Percentiles rank a stretch among this genome's conserved stretches.
Evolutionary conservation across 2,329 filamentous ascomycete genomes (phyloP).

Genomic region (Neocucurbitaria cava): DNA sequence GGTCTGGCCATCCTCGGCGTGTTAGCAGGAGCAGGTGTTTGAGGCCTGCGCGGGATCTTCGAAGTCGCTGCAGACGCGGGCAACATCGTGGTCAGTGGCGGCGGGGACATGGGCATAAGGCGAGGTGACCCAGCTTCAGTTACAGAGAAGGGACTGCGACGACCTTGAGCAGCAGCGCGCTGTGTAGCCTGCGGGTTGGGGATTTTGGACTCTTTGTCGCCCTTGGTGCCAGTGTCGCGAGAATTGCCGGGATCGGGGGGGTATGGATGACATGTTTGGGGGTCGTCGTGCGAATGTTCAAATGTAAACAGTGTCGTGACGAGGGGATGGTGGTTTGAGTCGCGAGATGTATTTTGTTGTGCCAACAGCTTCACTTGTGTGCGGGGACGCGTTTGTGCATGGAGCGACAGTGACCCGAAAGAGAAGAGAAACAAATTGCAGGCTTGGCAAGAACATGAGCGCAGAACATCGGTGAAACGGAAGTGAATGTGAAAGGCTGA

Average conservation of each 20-base stretch:
- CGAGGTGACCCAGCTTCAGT: constrained; percentile 19
- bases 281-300: neutral
- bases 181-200: constrained; percentile 9
- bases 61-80: constrained; percentile 24
- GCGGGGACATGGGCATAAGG: constrained; percentile 2
- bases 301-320: neutral
- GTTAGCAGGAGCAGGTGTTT: constrained; percentile 11
- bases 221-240: no score
- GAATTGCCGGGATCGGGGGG: constrained; percentile 5
- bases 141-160: constrained; percentile 15
- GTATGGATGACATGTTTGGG: constrained; percentile 15
- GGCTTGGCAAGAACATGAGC: neutral
- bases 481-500: neutral
- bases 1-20: neutral
- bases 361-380: neutral
- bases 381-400: neutral
- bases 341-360: neutral
- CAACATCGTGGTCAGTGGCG: constrained; percentile 1
- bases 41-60: constrained; percentile 38
- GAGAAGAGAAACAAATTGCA: constrained; percentile 11
- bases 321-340: neutral
- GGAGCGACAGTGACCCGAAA: constrained; percentile 5
- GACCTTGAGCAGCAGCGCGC: neutral
- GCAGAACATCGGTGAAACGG: neutral
- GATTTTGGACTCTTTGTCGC: constrained; percentile 19